Conservation (phyloP, 352 stramenopile genomes). For the Phytophthora kernoviae region DNA sequence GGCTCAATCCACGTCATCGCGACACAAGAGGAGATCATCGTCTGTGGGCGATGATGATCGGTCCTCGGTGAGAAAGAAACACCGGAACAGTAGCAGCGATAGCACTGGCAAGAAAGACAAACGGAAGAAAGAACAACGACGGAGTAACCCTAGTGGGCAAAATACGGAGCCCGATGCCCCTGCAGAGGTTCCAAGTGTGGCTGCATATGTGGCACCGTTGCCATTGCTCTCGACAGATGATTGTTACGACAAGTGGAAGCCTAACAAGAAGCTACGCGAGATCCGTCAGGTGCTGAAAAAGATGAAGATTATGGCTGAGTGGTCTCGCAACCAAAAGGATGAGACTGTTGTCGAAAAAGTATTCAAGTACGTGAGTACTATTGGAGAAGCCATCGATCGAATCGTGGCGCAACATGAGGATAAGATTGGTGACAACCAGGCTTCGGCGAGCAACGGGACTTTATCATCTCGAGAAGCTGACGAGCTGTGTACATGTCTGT, state of each 20-base stretch:
- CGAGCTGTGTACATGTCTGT: constrained; percentile 79
- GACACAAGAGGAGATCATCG: constrained; percentile 42
- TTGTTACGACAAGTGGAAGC: constrained; percentile 81
- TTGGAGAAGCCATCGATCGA: constrained; percentile 80
- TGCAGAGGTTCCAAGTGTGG: constrained; percentile 17
- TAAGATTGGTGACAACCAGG: constrained; percentile 10
- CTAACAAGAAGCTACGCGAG: constrained; percentile 71
- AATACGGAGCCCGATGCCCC: constrained; percentile 14
- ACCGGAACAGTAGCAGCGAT: constrained; percentile 33
- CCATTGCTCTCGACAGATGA: constrained; percentile 55
- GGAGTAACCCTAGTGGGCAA: constrained; percentile 9
- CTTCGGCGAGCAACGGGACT: constrained; percentile 4
- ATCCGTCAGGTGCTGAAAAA: constrained; percentile 87
- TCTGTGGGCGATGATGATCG: constrained; percentile 37
- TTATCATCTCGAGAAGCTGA: constrained; percentile 54
- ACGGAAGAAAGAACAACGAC: constrained; percentile 33
- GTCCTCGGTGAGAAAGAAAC: constrained; percentile 36
- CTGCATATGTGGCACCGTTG: constrained; percentile 9
- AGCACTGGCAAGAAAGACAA: constrained; percentile 45
- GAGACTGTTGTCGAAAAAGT: constrained; percentile 88
- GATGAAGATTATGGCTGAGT: constrained; percentile 85
- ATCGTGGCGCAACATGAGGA: constrained; percentile 61
- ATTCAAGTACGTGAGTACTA: constrained; percentile 86
- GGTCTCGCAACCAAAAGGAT: constrained; percentile 82
- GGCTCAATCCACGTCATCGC: constrained; percentile 31